Percentiles rank a stretch among this genome's conserved stretches.
These are phyloP conservation scores for Simmondsia chinensis DNA, from an alignment of 148 eudicot species.

Conservation along the genomic window DNA sequence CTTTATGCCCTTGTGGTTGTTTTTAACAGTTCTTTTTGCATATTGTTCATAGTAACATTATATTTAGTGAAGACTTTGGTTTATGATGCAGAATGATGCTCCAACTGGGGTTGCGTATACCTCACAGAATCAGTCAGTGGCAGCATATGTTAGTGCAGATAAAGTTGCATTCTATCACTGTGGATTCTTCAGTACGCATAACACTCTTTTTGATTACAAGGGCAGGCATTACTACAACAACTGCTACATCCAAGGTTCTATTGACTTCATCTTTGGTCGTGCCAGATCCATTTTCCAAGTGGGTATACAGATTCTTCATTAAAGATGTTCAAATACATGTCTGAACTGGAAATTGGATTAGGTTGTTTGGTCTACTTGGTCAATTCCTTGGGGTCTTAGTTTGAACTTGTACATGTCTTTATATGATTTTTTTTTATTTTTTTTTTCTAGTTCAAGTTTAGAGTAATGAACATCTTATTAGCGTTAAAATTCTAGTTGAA, in stretches of 20 bases:
- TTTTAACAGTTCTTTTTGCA: too few relatives aligned
- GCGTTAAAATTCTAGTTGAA: too few relatives aligned
- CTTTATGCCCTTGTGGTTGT: too few relatives aligned
- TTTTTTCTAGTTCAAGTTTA: too few relatives aligned
- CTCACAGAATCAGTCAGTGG: slow-evolving; percentile 68
- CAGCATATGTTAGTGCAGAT: slow-evolving; percentile 66
- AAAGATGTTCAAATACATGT: not conserved
- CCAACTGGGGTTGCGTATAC: slow-evolving; percentile 42
- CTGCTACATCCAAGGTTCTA: slow-evolving; percentile 85
- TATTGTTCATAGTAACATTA: too few relatives aligned
- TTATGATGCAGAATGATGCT: slow-evolving; percentile 63
- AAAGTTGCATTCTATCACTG: slow-evolving; percentile 78
- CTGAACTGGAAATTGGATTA: not conserved
- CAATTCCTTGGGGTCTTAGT: too few relatives aligned
- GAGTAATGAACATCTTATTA: too few relatives aligned
- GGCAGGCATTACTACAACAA: slow-evolving; percentile 75
- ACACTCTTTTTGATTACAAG: slow-evolving; percentile 67
- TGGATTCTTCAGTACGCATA: slow-evolving; percentile 64
- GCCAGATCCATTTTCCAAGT: slow-evolving; percentile 59
- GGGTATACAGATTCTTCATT: not conserved
- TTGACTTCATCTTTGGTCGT: slow-evolving; percentile 80
- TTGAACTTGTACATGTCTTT: not conserved
- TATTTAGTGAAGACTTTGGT: too few relatives aligned
- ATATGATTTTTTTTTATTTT: not conserved
- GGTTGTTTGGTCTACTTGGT: not conserved